Base-by-base conservation (phyloP, 129 eudicot genomes). In the Apium graveolens region DNA sequence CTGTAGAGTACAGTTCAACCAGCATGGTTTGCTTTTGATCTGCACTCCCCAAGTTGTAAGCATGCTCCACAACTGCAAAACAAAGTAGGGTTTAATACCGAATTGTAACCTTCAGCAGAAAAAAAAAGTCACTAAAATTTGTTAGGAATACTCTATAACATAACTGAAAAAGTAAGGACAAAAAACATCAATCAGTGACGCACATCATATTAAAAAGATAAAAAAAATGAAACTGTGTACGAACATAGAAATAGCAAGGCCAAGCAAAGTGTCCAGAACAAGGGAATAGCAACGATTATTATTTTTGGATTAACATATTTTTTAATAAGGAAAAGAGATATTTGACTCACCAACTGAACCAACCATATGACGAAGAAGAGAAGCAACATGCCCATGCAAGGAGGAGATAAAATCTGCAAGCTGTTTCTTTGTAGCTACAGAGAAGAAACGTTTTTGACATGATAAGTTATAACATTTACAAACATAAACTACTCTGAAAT, bases 331-430 rank as follows among this genome's bases (percentile, higher is more conserved):
- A 14, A 17, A 44, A 44, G 39, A 26, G 12, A 27, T 1, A 29
- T 60, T 81, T 44, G 63, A 21, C 93, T 69, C 90, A 95, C 99
- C 99, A 83, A 90, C 93, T 70, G 97, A 95, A 55, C 99, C 97
- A 53, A 95, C 99, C 92, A 85, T 89, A 76, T 95, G 99, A 41
- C 96, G 80, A 84, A 95, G 82, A 87, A 92, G 99, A 76, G 94
- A 62, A 87, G 97, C 96, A 86, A 92, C 99, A 87, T 90, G 96
- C 60, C 99, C 97, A 78, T 82, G 97, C 43, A 95, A 91, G 66
- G 92, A 87, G 75, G 95, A 84, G 62, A 95, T 90, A 75, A 95
- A 90, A 32, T 82, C 85, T 24, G 92, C 92, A 45, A 91, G 80
- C 80, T 91, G 97, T 74, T 87, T 86, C 81, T 90, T 95, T 26